These are phyloP conservation scores for Penicillium dipodomyicola DNA, from an alignment of 495 filamentous ascomycete species.

Conservation along the genomic window DNA sequence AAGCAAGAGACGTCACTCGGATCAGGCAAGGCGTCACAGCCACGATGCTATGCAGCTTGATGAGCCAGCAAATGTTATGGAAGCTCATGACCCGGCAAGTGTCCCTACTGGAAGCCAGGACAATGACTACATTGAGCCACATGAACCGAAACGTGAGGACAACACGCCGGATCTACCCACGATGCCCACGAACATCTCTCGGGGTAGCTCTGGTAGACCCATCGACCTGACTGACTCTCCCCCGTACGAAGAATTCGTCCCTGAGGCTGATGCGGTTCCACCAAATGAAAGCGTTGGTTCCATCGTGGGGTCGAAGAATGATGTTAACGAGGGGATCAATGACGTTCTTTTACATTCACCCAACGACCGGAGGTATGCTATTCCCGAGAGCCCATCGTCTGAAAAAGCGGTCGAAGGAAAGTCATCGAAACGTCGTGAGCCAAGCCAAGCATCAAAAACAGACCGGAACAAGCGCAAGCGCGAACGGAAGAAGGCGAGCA, in stretches of 20 bases:
- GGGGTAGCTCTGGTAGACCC: background rate
- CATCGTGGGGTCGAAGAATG: background rate
- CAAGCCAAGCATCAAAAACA: background rate
- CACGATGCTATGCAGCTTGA: background rate
- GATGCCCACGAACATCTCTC: background rate
- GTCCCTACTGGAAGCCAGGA: background rate
- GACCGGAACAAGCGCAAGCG: background rate
- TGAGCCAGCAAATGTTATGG: background rate
- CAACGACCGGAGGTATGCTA: background rate
- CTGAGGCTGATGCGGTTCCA: background rate
- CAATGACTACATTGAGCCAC: too few relatives aligned
- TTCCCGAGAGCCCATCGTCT: background rate
- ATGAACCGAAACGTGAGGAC: background rate
- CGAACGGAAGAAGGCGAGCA: background rate
- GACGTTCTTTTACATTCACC: background rate
- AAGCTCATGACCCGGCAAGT: background rate
- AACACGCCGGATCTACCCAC: background rate
- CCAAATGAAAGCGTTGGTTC: background rate
- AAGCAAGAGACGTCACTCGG: conserved; percentile 12
- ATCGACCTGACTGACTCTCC: background rate
- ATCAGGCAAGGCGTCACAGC: background rate
- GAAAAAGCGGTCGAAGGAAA: background rate
- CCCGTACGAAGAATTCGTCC: background rate
- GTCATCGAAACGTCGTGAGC: background rate
- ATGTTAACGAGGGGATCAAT: background rate